Evolutionary conservation across 2,329 filamentous ascomycete species (phyloP), one percentile per base, ranked within the genome.

Genomic region (Colletotrichum scovillei): DNA sequence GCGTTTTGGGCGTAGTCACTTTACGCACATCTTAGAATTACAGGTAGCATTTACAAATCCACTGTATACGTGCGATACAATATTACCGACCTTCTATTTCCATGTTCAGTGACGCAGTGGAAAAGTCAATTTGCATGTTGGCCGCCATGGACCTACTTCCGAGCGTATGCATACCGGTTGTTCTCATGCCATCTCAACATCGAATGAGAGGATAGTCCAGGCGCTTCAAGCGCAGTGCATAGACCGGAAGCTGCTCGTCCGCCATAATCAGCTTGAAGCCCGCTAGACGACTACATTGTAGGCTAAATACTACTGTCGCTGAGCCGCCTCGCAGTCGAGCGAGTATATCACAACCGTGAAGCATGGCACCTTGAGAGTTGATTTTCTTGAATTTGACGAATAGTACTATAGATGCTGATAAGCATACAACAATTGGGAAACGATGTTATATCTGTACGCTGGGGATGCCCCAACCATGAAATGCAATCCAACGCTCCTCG

Each of bases 1-100:
- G 70, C 49, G 67, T 73, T 64, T 66, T 73, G 67, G 60, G 56
- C 67, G 62, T 24, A 60, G 49, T 9, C 19, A 55, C 46, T 60
- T 16, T 38, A 5, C 8, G 28, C n/a, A 11, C n/a, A 26, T 22
- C 38, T 38, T 28, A 14, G 22, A 9, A 24, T 26, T 5, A 12
- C 5, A n/a, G 3, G 42, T 8, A 7, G 28, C 49, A 28, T 35
- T 63, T 26, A 58, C 22, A n/a, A 63, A 38, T 5, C 5, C 32
- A 38, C 12, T n/a, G 16, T 22, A 55, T 32, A 38, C 5, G 12
- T 16, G 16, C 24, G 11, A 28, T 7, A 19, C 1, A 5, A 19
- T 24, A 2, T 24, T 16, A 4, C 30, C 2, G 8, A 7, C 8
- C 14, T n/a, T 38, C 19, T 9, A 49, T 11, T 22, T 3, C 19